These are phyloP conservation scores for Paraurostyla sp. DNA, from an alignment of 73 alveolate genomes.

Conservation along the genomic window DNA sequence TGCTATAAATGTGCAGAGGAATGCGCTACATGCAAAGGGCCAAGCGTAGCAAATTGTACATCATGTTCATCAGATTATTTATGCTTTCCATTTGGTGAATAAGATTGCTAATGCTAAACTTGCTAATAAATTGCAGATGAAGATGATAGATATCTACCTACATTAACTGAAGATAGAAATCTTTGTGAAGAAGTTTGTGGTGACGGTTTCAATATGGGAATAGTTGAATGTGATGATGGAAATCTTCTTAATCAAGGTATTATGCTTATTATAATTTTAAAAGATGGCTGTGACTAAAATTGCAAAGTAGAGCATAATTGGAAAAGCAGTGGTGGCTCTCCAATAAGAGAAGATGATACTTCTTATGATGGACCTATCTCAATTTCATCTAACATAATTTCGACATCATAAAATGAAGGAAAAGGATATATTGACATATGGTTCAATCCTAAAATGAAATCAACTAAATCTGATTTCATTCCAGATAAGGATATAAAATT, in stretches of 20 bases:
- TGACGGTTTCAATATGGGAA: conserved; percentile 47
- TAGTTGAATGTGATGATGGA: conserved; percentile 56
- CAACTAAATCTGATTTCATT: neutral
- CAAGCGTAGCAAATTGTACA: neutral
- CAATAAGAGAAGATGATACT: neutral
- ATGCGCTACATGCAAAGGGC: neutral
- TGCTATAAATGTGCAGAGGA: neutral
- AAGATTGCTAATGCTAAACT: neutral
- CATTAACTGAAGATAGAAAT: neutral
- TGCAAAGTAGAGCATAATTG: conserved; percentile 49
- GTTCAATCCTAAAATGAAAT: neutral
- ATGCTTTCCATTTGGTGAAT: neutral
- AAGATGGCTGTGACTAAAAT: conserved; percentile 44
- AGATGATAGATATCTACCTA: conserved; percentile 7
- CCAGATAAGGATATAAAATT: neutral
- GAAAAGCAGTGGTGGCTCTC: neutral
- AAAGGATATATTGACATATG: neutral
- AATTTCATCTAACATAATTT: neutral
- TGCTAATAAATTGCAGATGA: neutral
- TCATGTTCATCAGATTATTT: neutral
- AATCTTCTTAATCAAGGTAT: conserved; percentile 8
- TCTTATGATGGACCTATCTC: neutral
- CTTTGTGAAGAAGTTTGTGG: conserved; percentile 53
- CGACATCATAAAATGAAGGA: neutral
- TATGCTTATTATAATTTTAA: neutral